phyloP scores from a whole-genome alignment of 768 basidiomycete species.

The Suillus ampliporus region DNA sequence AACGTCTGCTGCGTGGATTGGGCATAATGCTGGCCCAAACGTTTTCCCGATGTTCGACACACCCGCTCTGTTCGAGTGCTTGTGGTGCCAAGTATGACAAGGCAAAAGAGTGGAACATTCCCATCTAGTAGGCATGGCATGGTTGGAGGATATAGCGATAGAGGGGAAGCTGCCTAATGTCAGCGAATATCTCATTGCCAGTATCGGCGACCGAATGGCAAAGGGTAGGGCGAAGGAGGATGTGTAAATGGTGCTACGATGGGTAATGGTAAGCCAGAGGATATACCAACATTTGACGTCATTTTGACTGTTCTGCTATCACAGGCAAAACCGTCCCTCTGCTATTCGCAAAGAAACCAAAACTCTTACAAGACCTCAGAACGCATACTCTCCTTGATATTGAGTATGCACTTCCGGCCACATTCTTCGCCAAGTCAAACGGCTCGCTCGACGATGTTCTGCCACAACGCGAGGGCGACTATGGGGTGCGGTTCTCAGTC shows the following conservation, averaged over 20 bases:
- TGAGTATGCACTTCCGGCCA: not conserved
- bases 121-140: conserved; percentile 72
- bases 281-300: not conserved
- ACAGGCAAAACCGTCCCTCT: conserved; percentile 9
- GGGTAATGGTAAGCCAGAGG: conserved; percentile 39
- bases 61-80: conserved; percentile 78
- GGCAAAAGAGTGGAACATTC: conserved; percentile 79
- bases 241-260: conserved; percentile 41
- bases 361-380: conserved; percentile 28
- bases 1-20: conserved; percentile 68
- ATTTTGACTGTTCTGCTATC: conserved; percentile 13
- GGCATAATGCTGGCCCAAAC: conserved; percentile 60
- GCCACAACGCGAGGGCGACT: conserved; percentile 19
- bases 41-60: conserved; percentile 74
- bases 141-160: conserved; percentile 66
- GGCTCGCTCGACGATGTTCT: conserved; percentile 31
- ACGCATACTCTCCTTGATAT: conserved; percentile 10
- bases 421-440: conserved; percentile 42
- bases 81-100: conserved; percentile 78
- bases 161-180: conserved; percentile 53
- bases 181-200: conserved; percentile 39
- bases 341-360: conserved; percentile 26
- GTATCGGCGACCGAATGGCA: conserved; percentile 10
- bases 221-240: conserved; percentile 41
- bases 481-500: conserved; percentile 14